These are phyloP conservation scores for Pichia sp. DNA, from an alignment of 1,139 yeast species.

Conservation along the genomic window DNA sequence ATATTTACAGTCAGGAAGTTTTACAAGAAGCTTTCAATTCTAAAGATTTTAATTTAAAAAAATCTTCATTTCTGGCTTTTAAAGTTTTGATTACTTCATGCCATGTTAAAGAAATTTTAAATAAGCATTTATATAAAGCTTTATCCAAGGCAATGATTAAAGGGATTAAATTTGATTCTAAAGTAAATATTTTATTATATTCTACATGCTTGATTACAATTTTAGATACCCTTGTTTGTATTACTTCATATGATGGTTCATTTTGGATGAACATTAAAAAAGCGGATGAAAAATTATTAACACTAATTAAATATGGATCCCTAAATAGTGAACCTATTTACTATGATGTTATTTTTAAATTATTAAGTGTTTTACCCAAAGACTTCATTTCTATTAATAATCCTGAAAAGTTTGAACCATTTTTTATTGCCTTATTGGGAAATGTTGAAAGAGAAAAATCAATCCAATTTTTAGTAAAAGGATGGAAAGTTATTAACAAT, in stretches of 20 bases:
- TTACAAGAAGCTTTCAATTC: conserved; percentile 40
- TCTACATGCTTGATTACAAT: conserved; percentile 44
- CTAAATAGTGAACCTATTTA: conserved; percentile 48
- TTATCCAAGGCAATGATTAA: conserved; percentile 47
- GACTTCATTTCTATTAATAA: conserved; percentile 17
- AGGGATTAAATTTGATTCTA: conserved; percentile 38
- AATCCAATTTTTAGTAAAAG: conserved; percentile 18
- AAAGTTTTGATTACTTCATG: conserved; percentile 23
- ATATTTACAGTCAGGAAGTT: conserved; percentile 35
- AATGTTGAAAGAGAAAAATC: conserved; percentile 27
- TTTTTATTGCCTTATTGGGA: conserved; percentile 25
- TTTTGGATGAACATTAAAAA: conserved; percentile 45
- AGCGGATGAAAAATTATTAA: conserved; percentile 38
- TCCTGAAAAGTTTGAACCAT: conserved; percentile 20
- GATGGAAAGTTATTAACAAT: conserved; percentile 24
- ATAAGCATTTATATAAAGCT: conserved; percentile 36
- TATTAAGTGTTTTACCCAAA: conserved; percentile 24
- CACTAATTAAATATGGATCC: conserved; percentile 46
- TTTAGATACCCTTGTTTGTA: conserved; percentile 39
- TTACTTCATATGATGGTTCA: conserved; percentile 38
- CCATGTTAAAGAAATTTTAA: conserved; percentile 14
- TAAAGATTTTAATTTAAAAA: conserved; percentile 43
- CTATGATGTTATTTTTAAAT: conserved; percentile 31
- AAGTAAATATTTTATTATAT: conserved; percentile 35
- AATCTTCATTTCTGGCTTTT: conserved; percentile 36